Evolutionary conservation across 768 basidiomycete genomes (phyloP), one percentile per base, ranked within the genome.

Genomic region (Vararia minispora): DNA sequence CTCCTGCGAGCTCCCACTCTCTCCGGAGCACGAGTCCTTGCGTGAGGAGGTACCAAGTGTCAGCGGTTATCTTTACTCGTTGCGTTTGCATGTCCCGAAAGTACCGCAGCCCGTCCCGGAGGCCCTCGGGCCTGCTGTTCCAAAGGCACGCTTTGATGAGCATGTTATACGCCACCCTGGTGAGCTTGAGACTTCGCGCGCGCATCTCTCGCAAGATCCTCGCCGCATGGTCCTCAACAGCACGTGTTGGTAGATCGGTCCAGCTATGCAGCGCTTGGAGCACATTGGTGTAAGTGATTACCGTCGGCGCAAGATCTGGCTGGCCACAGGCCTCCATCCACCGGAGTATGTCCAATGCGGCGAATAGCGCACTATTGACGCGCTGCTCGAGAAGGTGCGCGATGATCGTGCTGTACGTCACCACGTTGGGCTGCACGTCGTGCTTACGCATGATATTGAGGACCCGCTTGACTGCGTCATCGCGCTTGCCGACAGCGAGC

Each of bases 261-360:
- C 70, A 72, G 21, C 77, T 71, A 52, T 84, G 72, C 46, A 92
- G 65, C 4, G 79, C 82, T 6, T 77, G 64, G 33, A 95, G 65
- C 34, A 95, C 64, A 2, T 76, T 65, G 0, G 89, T 91, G 58
- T 90, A 98, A 21, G 87, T 90, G 44, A 89, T 69, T 42, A 76
- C 74, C 52, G 82, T 92, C 1, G 87, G 81, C 32, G 56, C 56
- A 18, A 64, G 56, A 4, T 61, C 54, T 3, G 61, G 56, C 17
- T 51, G 46, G 8, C 43, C 45, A 37, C 69, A 60, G 37, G 63
- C 57, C 56, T 89, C 90, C 85, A 97, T 90, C 51, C 66, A 69
- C 38, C 65, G 58, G 40, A 95, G 60, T 37, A 97, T 57, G n/a
- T 72, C 64, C 49, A 91, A 60, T 1, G 79, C 86, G 2, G 72